These are phyloP conservation scores for Fraxinus dipetala DNA, from an alignment of 305 asterid species.

Conservation along the genomic window DNA sequence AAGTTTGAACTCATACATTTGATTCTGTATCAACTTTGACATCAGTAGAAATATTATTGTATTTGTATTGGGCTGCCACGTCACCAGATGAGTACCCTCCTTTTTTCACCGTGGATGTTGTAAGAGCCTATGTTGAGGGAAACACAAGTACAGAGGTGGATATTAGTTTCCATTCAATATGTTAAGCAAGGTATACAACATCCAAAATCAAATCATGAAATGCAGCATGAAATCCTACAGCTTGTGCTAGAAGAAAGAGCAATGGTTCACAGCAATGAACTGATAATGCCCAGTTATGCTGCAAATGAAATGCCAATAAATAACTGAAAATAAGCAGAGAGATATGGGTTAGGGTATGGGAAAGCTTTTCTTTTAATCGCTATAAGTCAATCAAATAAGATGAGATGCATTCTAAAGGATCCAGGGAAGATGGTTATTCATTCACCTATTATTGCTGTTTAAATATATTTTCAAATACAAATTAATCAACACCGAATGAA, in stretches of 20 bases:
- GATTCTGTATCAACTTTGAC: constrained; percentile 93
- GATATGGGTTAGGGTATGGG: background rate
- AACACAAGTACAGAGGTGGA: background rate
- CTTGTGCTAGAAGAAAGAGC: background rate
- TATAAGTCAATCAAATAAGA: background rate
- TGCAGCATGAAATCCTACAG: constrained; percentile 1
- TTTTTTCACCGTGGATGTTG: constrained; percentile 75
- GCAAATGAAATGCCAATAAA: background rate
- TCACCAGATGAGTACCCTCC: constrained; percentile 95
- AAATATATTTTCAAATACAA: background rate
- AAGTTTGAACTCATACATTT: constrained; percentile 45
- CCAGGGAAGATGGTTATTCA: background rate
- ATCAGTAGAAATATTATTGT: constrained; percentile 58
- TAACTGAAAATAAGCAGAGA: background rate
- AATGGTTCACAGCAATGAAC: background rate
- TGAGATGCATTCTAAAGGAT: background rate
- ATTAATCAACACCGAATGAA: background rate
- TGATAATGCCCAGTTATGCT: background rate
- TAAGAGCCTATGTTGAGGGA: constrained; percentile 59
- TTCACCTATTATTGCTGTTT: background rate
- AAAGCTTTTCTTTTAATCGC: background rate
- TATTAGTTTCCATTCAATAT: background rate
- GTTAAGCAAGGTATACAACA: constrained; percentile 1
- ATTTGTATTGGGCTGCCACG: constrained; percentile 63
- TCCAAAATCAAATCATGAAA: background rate